phyloP scores from a whole-genome alignment of 169 alveolate genomes.

The Plasmodium sp. region DNA sequence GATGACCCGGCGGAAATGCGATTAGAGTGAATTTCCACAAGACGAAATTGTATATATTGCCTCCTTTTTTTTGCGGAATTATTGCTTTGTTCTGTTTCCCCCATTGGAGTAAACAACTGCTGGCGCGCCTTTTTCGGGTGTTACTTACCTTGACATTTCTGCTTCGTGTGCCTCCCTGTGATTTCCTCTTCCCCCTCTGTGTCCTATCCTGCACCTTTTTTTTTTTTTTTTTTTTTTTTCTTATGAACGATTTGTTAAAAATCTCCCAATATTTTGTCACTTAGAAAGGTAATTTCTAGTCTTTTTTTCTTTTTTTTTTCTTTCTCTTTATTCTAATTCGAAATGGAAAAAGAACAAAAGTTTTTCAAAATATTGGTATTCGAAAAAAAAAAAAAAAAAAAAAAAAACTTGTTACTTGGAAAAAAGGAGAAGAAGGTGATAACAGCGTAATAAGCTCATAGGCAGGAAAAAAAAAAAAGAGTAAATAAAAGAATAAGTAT shows the following conservation, averaged over 20 bases:
- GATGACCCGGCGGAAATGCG: not conserved
- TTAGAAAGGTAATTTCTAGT: not conserved
- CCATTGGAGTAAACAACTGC: not conserved
- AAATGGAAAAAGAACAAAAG: slow-evolving; percentile 35
- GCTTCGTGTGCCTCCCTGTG: not conserved
- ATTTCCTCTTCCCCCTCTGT: not conserved
- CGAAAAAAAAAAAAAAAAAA: slow-evolving; percentile 74
- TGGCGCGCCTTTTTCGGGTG: not conserved
- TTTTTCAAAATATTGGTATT: slow-evolving; percentile 75
- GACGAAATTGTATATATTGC: not conserved
- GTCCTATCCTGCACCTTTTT: not conserved
- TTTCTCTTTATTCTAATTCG: slow-evolving; percentile 35
- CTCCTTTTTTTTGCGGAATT: not conserved
- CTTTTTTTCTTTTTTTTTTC: not conserved
- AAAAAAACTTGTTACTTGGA: not conserved
- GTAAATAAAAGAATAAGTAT: not conserved
- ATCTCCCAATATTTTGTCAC: slow-evolving; percentile 76
- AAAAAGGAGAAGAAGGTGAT: not conserved
- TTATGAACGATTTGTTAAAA: slow-evolving; percentile 59
- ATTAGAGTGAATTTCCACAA: not conserved
- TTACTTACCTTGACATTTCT: not conserved
- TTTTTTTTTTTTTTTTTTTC: slow-evolving; percentile 60
- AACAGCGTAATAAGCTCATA: not conserved
- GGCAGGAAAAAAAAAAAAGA: not conserved
- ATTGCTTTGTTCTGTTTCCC: not conserved